Percentiles rank a stretch among this genome's conserved stretches.
phyloP scores from a whole-genome alignment of 2,329 filamentous ascomycete species.

The Aspergillus sp. region DNA sequence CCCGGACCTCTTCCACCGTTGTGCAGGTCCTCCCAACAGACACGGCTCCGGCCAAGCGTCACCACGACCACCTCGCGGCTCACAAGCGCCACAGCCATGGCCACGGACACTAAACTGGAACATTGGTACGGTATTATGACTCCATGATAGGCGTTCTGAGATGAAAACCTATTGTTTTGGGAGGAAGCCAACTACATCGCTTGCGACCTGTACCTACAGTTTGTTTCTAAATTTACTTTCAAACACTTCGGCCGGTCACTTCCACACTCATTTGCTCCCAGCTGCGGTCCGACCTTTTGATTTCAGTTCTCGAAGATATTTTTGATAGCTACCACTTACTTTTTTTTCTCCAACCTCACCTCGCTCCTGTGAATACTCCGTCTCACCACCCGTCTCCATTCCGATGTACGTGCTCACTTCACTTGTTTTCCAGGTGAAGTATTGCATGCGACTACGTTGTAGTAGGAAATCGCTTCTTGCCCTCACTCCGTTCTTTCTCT shows the following conservation, averaged over 20 bases:
- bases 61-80: constrained; percentile 18
- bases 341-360: neutral
- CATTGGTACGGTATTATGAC: constrained; percentile 8
- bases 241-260: neutral
- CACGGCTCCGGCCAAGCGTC: constrained; percentile 18
- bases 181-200: neutral
- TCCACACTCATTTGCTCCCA: neutral
- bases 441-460: neutral
- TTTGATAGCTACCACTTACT: constrained; percentile 10
- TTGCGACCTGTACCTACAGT: neutral
- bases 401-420: constrained; percentile 6
- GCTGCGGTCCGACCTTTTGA: constrained; percentile 1
- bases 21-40: constrained; percentile 19
- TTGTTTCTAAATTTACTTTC: constrained; percentile 2
- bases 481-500: neutral
- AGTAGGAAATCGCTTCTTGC: neutral
- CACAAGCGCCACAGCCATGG: constrained; percentile 27
- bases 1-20: constrained; percentile 24
- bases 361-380: constrained; percentile 1
- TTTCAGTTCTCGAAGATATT: constrained; percentile 12
- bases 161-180: constrained; percentile 1
- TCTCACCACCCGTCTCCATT: neutral
- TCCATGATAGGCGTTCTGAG: constrained; percentile 3
- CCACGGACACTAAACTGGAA: constrained; percentile 18
- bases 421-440: neutral